Percentiles rank a stretch among this genome's conserved stretches.
phyloP scores from a whole-genome alignment of 176 grass and related monocot genomes.

The Lolium multiflorum region DNA sequence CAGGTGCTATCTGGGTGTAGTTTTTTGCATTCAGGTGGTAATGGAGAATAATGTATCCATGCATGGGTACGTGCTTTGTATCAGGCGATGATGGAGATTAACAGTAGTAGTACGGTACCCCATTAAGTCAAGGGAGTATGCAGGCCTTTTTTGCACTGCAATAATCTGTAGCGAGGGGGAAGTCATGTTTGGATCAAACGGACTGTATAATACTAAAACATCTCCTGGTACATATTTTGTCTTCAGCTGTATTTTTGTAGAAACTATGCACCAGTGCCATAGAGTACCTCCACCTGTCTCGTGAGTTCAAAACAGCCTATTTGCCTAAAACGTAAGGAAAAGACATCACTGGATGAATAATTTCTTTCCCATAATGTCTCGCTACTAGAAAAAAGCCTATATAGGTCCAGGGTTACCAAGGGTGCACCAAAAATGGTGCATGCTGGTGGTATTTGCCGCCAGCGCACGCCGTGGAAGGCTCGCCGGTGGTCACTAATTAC shows the following conservation, averaged over 20 bases:
- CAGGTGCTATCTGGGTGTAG: conserved; percentile 55
- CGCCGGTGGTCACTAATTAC: no score
- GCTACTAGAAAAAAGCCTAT: no score
- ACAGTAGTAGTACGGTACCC: neutral
- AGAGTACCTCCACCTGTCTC: no score
- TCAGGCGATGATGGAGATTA: neutral
- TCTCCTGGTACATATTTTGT: neutral
- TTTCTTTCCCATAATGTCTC: no score
- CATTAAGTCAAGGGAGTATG: neutral
- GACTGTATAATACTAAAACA: neutral
- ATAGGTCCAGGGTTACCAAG: no score
- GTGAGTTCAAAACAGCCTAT: neutral
- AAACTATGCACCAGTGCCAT: neutral
- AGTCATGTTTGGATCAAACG: neutral
- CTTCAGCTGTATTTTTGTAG: neutral
- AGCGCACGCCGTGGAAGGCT: no score
- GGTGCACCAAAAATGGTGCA: no score
- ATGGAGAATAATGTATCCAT: neutral
- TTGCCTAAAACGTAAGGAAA: neutral
- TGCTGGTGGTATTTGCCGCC: no score
- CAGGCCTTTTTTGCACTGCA: conserved; percentile 35
- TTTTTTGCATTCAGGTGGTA: neutral
- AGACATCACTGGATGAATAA: no score
- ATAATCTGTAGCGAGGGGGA: conserved; percentile 18
- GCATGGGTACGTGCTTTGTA: neutral